phyloP scores from a whole-genome alignment of 306 rosid species.

The Elaeagnus macrophylla region DNA sequence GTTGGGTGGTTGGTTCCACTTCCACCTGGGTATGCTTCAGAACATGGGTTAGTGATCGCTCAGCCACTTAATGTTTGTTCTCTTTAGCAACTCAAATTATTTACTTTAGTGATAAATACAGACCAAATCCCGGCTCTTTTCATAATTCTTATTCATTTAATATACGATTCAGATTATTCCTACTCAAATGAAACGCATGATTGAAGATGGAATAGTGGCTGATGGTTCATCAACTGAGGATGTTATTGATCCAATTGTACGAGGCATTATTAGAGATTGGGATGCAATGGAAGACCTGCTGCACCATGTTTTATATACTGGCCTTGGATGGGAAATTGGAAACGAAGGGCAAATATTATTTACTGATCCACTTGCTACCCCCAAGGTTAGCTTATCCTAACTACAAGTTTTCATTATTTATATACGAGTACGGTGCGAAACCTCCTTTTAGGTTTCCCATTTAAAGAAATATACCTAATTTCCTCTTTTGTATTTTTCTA shows the following conservation, averaged over 20 bases:
- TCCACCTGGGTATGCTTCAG: too few species aligned
- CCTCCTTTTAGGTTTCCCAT: not conserved
- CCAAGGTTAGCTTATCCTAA: constrained; percentile 47
- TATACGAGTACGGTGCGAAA: not conserved
- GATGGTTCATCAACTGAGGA: constrained; percentile 42
- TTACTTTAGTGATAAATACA: not conserved
- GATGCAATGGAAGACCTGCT: constrained; percentile 95
- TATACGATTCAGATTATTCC: constrained; percentile 61
- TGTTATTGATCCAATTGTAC: constrained; percentile 61
- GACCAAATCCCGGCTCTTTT: not conserved
- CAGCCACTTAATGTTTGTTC: not conserved
- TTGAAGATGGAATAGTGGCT: constrained; percentile 48
- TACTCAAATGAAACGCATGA: constrained; percentile 66
- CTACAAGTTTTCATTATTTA: not conserved
- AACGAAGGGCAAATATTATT: constrained; percentile 90
- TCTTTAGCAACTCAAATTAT: not conserved
- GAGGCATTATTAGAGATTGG: constrained; percentile 80
- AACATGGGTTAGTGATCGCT: not conserved
- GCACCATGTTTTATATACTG: constrained; percentile 72
- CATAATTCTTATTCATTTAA: not conserved
- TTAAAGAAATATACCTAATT: not conserved
- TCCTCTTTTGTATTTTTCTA: not conserved
- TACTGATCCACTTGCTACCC: constrained; percentile 91
- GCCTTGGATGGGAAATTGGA: constrained; percentile 99
- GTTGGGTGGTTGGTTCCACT: too few species aligned